Percentiles rank a stretch among this genome's conserved stretches.
Evolutionary conservation across 2,329 filamentous ascomycete species (phyloP).

Genomic region (Botrytis fabae): DNA sequence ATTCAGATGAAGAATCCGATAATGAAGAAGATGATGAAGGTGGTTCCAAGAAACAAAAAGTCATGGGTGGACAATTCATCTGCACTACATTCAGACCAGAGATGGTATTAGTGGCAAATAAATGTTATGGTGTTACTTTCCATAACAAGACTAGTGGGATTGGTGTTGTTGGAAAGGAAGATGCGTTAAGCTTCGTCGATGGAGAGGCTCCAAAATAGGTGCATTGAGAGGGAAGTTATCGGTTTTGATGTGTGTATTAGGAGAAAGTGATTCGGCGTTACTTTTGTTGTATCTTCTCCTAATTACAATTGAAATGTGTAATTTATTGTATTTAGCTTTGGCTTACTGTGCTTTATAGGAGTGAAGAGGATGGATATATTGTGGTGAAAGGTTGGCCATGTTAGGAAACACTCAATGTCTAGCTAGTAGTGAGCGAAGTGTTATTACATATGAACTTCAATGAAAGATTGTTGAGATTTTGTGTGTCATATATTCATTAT

Average conservation of each 20-base stretch:
- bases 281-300: not conserved
- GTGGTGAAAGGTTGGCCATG: not conserved
- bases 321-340: conserved; percentile 2
- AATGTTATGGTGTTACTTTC: conserved; percentile 96
- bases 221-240: not conserved
- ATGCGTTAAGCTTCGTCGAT: conserved; percentile 91
- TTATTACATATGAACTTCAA: not conserved
- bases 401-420: not conserved
- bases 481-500: not conserved
- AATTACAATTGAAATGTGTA: not conserved
- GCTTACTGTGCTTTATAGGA: not conserved
- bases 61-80: conserved; percentile 76
- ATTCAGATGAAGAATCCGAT: conserved; percentile 42
- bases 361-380: not conserved
- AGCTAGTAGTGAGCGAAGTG: not conserved
- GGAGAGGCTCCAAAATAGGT: conserved; percentile 57
- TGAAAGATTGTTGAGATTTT: not conserved
- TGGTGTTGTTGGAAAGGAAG: conserved; percentile 82
- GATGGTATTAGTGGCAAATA: conserved; percentile 92
- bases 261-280: not conserved
- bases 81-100: conserved; percentile 98
- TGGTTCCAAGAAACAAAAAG: conserved; percentile 7
- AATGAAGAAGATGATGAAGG: conserved; percentile 42
- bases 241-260: not conserved
- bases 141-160: conserved; percentile 93